Conservation (phyloP, 305 asterid genomes). For the Striga hermonthica region DNA sequence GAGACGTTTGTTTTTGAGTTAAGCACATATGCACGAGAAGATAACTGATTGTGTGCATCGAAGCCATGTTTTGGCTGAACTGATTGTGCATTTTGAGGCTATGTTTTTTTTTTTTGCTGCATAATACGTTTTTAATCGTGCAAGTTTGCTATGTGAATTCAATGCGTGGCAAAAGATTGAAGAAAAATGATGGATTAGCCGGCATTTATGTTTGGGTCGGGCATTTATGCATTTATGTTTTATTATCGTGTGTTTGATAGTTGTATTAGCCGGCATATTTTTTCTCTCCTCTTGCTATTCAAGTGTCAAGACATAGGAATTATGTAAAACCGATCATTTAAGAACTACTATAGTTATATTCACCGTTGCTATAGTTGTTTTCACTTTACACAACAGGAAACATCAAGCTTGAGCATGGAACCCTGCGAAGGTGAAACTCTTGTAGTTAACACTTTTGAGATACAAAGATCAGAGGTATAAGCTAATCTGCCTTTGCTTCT, state of each 20-base stretch:
- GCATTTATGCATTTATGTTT: too few species aligned
- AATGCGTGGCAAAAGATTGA: too few species aligned
- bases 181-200: too few species aligned
- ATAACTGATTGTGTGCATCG: too few species aligned
- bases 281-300: neutral
- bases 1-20: too few species aligned
- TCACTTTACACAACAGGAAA: conserved; percentile 51
- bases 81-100: too few species aligned
- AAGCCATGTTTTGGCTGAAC: too few species aligned
- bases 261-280: conserved; percentile 1
- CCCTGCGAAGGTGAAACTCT: conserved; percentile 74
- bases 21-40: too few species aligned
- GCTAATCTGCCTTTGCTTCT: conserved; percentile 14
- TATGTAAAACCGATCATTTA: neutral
- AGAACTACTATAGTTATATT: conserved; percentile 10
- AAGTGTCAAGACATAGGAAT: neutral
- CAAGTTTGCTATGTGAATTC: too few species aligned
- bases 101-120: too few species aligned
- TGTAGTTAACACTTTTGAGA: conserved; percentile 76
- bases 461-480: conserved; percentile 79
- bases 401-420: conserved; percentile 94
- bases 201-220: too few species aligned
- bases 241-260: neutral
- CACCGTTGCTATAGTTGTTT: conserved; percentile 21
- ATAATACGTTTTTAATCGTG: too few species aligned